phyloP scores from a whole-genome alignment of 306 rosid genomes.

The Malus sylvestris region DNA sequence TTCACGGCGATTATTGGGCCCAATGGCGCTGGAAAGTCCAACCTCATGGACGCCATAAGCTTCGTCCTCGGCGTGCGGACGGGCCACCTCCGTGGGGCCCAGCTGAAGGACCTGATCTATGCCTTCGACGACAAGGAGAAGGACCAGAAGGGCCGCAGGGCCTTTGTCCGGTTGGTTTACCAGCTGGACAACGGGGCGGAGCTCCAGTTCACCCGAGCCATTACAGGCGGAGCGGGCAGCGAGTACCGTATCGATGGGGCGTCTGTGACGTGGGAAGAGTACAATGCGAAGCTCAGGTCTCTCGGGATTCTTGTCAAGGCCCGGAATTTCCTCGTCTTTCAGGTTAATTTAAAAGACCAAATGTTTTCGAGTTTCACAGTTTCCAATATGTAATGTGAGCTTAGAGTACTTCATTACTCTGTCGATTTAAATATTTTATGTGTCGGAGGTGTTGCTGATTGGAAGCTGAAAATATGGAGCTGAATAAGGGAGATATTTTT shows the following conservation, averaged over 20 bases:
- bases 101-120: constrained; percentile 84
- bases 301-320: constrained; percentile 98
- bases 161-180: constrained; percentile 78
- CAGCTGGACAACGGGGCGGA: constrained; percentile 61
- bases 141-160: constrained; percentile 81
- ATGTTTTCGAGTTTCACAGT: neutral
- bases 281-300: constrained; percentile 59
- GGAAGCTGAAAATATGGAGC: neutral
- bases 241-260: constrained; percentile 79
- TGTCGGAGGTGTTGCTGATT: neutral
- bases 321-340: constrained; percentile 93
- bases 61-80: constrained; percentile 95
- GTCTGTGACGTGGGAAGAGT: constrained; percentile 63
- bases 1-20: constrained; percentile 97
- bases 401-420: neutral
- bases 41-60: constrained; percentile 99
- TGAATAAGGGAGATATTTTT: too few relatives aligned
- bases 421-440: neutral
- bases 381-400: neutral
- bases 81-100: constrained; percentile 97
- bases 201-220: constrained; percentile 71
- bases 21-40: constrained; percentile 93
- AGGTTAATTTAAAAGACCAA: constrained; percentile 37
- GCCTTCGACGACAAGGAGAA: constrained; percentile 88
- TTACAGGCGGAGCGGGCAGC: constrained; percentile 72